Base-by-base conservation (phyloP, 2,329 filamentous ascomycete species). In the Geoglossum cookeanum region DNA sequence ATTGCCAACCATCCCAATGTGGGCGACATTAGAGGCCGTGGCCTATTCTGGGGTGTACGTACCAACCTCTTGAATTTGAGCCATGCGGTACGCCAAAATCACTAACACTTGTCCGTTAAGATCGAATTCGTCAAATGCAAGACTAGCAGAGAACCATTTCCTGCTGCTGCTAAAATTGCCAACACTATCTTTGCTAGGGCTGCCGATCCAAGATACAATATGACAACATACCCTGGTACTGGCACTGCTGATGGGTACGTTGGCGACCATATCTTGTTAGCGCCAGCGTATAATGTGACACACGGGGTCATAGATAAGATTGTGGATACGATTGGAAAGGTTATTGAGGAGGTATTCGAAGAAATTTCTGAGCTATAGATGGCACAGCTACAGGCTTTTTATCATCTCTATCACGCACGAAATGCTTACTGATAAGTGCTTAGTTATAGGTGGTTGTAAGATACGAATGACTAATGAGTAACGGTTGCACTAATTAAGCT, bases 211-310 rank as follows among this genome's bases (percentile, higher is more conserved):
- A 65, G 64, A 8, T 73, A 76, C 63, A 73, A 71, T 57, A 77
- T 85, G 60, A 75, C 75, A 3, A 64, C 87, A 2, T 87, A 87
- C 64, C 79, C 80, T 1, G 82, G 81, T 0, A 69, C 70, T 0
- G 83, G 83, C 1, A 80, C 79, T 0, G 77, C 72, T 0, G 80
- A 85, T 49, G 72, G 76, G 1, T 64, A 66, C n/a, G 65, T 65
- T 1, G 84, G 85, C 8, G 85, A 90, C 63, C 83, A 87, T 66
- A 71, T 87, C 39, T 73, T 89, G 30, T 63, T 90, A 9, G 78
- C 83, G 1, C 85, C 85, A 4, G 75, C 85, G 0, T 87, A 81
- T 68, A 87, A 78, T 49, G 73, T 83, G 27, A 79, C 75, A 0
- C 68, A 69, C 48, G 71, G 71, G 6, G 79, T 84, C 22, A 70